Conservation (phyloP, 176 grass and related monocot genomes). For the Canna indica region DNA sequence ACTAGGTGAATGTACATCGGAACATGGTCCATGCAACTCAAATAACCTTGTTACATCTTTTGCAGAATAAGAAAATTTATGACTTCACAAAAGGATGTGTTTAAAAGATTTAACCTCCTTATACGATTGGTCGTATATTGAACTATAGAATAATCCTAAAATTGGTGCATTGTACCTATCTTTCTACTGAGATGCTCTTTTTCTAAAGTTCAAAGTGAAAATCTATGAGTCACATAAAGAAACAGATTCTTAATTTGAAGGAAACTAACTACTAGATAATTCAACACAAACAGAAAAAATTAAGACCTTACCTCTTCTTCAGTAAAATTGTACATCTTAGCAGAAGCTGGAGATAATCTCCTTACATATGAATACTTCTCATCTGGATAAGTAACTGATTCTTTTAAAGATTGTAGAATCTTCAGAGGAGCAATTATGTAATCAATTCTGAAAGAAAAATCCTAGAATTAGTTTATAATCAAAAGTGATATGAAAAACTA, state of each 20-base stretch:
- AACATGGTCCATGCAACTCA: neutral
- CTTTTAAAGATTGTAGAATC: slow-evolving; percentile 77
- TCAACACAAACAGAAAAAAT: neutral
- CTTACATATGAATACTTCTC: slow-evolving; percentile 68
- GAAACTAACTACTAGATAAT: neutral
- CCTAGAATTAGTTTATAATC: slow-evolving; percentile 1
- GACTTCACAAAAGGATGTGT: neutral
- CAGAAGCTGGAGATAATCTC: slow-evolving; percentile 56
- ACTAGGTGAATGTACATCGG: neutral
- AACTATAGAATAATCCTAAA: neutral
- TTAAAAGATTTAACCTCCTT: too few species aligned
- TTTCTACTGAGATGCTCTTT: too few species aligned
- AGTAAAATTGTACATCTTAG: slow-evolving; percentile 59
- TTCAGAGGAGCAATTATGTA: slow-evolving; percentile 93
- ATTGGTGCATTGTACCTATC: too few species aligned
- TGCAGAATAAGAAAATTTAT: neutral
- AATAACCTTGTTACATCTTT: neutral
- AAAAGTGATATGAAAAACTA: neutral
- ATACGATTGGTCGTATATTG: neutral
- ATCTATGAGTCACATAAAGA: neutral
- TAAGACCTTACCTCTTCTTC: slow-evolving; percentile 56
- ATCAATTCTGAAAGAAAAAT: slow-evolving; percentile 57
- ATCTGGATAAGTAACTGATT: slow-evolving; percentile 55
- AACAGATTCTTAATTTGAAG: neutral
- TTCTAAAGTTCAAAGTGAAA: too few species aligned